These are phyloP conservation scores for Elaeagnus macrophylla DNA, from an alignment of 306 rosid species.

Conservation along the genomic window DNA sequence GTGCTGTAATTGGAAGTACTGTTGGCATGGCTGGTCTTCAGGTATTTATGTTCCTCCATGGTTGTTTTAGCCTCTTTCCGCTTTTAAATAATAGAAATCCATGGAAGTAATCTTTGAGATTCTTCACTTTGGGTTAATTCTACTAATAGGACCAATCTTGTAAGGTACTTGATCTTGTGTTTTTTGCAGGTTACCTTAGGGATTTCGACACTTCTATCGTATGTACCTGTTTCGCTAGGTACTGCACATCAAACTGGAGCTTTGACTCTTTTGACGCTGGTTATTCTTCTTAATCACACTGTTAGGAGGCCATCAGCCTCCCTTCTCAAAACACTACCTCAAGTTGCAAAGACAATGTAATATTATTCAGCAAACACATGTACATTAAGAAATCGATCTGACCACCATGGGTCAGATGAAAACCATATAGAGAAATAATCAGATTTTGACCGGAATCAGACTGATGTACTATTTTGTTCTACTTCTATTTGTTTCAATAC, in stretches of 20 bases:
- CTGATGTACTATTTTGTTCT: too few relatives aligned
- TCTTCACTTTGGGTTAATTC: too few relatives aligned
- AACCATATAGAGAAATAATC: too few relatives aligned
- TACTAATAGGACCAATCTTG: too few relatives aligned
- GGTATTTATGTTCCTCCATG: constrained; percentile 27
- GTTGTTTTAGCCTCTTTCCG: too few relatives aligned
- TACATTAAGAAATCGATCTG: background rate
- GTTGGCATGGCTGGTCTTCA: constrained; percentile 79
- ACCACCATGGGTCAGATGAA: background rate
- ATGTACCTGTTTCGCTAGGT: constrained; percentile 78
- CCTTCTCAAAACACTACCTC: constrained; percentile 71
- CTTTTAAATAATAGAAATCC: too few relatives aligned
- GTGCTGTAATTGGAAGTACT: constrained; percentile 49
- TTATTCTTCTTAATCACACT: constrained; percentile 63
- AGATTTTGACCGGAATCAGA: too few relatives aligned
- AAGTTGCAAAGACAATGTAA: constrained; percentile 40
- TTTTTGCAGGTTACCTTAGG: constrained; percentile 65
- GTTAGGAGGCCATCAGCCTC: constrained; percentile 58
- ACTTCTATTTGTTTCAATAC: too few relatives aligned
- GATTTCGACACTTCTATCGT: constrained; percentile 65
- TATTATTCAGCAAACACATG: background rate
- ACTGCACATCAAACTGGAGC: constrained; percentile 91
- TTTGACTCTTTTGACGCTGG: constrained; percentile 60
- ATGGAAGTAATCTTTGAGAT: background rate
- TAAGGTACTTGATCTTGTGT: constrained; percentile 6